A percentile compares a stretch with the other conserved stretches of the same genome.
Evolutionary conservation across 176 grass and related monocot genomes (phyloP).

Genomic region (Thalia dealbata): DNA sequence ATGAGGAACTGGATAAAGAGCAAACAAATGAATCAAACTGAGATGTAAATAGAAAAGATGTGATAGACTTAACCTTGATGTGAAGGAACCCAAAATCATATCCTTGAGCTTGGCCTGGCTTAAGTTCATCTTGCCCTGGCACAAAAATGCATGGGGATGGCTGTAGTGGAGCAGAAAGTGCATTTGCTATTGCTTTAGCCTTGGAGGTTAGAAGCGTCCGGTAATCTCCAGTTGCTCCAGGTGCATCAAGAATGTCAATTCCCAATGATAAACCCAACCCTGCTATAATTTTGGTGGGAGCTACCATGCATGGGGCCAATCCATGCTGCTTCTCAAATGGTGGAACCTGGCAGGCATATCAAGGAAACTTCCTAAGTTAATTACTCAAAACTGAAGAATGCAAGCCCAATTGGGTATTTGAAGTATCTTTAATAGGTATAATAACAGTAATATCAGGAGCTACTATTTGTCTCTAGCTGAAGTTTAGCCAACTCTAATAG

Average conservation of each 20-base stretch:
- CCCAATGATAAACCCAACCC: constrained; percentile 74
- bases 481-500: background rate
- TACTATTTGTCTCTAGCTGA: no score
- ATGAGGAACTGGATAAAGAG: no score
- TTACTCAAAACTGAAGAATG: background rate
- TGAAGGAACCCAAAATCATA: constrained; percentile 98
- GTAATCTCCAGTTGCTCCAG: constrained; percentile 95
- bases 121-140: constrained; percentile 70
- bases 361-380: background rate
- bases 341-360: constrained; percentile 46
- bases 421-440: no score
- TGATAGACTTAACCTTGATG: constrained; percentile 49
- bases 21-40: background rate
- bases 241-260: constrained; percentile 93
- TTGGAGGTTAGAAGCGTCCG: constrained; percentile 84
- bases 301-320: constrained; percentile 78
- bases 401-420: background rate
- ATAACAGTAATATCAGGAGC: no score
- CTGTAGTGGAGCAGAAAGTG: constrained; percentile 55
- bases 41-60: background rate
- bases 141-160: constrained; percentile 63
- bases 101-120: constrained; percentile 42
- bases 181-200: constrained; percentile 66
- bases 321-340: constrained; percentile 70
- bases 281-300: constrained; percentile 97